Evolutionary conservation across 345 rosid genomes (phyloP), one percentile per base, ranked within the genome.

Genomic region (Brassica rapa): DNA sequence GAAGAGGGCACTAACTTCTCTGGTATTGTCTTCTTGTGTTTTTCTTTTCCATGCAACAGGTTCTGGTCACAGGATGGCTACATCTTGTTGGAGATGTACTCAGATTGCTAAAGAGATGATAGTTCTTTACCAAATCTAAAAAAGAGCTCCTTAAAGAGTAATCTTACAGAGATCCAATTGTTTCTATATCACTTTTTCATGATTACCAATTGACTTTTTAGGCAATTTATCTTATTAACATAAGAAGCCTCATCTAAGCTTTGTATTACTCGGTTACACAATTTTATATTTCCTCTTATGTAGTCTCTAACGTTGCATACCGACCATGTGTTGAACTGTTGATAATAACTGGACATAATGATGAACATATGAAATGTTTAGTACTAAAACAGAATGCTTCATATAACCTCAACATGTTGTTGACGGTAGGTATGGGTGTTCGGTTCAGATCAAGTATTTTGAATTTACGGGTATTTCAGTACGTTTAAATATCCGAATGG

Each of bases 71-170:
- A 10, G 97, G 97, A 51, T 91, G 91, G 14, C 69, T 91, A 69
- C 94, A 91, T 82, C 87, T 91, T 60, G 92, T 91, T 41, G 94
- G 97, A 9, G 97, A 91, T 79, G 97, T 91, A 4, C 86, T 91
- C 23, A 88, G 87, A 84, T 81, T 89, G 56, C 66, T 89, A 43
- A 87, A 81, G 84, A 87, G 85, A 75, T 84, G 78, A 90, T 55
- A 37, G 0, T 69, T 69, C 25, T 25, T 27, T 5, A 56, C 62
- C 67, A 62, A 30, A 39, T 6, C 66, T 37, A 4, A 21, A 37
- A 66, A 49, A 4, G 12, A 29, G 24, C 69, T 66, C 78, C 56
- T 8, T 15, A 46, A 6, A 72, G 68, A 79, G 25, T 78, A 64
- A 71, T 56, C 51, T 65, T 66, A 19, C 39, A 41, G 62, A 71